Percentiles rank a stretch among this genome's conserved stretches.
Conservation (phyloP, 352 stramenopile genomes). For the Globisporangium apiculatum region DNA sequence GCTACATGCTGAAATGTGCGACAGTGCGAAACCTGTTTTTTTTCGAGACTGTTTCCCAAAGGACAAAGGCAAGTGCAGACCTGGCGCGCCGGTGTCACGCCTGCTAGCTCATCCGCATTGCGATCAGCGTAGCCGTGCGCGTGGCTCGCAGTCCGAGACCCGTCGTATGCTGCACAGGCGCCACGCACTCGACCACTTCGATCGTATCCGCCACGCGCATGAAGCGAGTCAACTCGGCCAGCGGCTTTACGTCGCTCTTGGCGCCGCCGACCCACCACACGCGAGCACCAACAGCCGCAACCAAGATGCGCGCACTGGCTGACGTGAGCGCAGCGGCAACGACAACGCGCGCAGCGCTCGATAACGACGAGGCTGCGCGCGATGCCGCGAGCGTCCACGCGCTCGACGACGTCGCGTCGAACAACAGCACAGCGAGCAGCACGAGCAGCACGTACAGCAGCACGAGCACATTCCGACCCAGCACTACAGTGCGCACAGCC, state of each 20-base stretch:
- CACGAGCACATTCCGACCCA: neutral
- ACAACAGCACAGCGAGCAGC: constrained; percentile 4
- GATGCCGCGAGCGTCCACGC: neutral
- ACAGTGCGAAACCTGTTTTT: neutral
- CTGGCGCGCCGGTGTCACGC: neutral
- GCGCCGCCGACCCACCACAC: constrained; percentile 5
- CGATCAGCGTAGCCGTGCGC: neutral
- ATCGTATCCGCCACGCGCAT: constrained; percentile 1
- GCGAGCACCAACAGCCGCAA: neutral
- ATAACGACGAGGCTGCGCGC: neutral
- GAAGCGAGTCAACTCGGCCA: constrained; percentile 7
- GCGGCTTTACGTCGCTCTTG: constrained; percentile 9
- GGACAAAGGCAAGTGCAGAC: neutral
- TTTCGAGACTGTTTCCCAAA: neutral
- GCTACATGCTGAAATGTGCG: neutral
- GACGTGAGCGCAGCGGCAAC: too few species aligned
- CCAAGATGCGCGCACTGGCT: neutral
- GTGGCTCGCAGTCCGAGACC: neutral
- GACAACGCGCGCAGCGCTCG: neutral
- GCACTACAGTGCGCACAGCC: neutral
- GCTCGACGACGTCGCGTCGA: constrained; percentile 1
- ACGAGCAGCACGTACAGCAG: neutral
- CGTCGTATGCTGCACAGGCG: neutral
- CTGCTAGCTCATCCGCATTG: neutral
- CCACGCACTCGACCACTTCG: neutral